Percentiles rank a stretch among this genome's conserved stretches.
Conservation (phyloP, 176 grass and related monocot species). For the Oryza australiensis region DNA sequence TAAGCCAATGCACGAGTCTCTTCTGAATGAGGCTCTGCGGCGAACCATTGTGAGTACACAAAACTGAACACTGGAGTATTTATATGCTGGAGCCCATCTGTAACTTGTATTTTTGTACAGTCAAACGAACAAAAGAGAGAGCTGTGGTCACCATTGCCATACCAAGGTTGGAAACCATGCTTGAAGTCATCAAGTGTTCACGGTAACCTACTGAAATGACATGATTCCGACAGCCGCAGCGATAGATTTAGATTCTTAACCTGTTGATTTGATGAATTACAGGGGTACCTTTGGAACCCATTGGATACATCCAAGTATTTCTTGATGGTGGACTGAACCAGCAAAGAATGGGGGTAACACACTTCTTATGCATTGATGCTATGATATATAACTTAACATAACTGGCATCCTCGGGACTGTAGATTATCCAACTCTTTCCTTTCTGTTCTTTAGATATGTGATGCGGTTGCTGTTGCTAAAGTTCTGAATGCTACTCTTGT, state of each 20-base stretch:
- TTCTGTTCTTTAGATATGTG: conserved; percentile 81
- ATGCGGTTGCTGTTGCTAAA: conserved; percentile 92
- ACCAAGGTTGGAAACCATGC: conserved; percentile 83
- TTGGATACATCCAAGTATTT: conserved; percentile 94
- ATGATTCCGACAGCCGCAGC: conserved; percentile 10
- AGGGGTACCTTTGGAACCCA: conserved; percentile 55
- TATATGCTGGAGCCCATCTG: background rate
- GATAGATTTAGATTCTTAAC: background rate
- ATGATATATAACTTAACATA: conserved; percentile 16
- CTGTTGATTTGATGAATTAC: conserved; percentile 18
- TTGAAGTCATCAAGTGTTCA: conserved; percentile 37
- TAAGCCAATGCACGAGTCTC: conserved; percentile 70
- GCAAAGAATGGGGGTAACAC: conserved; percentile 89
- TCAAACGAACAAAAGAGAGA: conserved; percentile 62
- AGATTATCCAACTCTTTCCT: conserved; percentile 3
- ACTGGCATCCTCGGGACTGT: conserved; percentile 13
- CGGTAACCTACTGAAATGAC: conserved; percentile 49
- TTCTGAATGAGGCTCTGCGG: conserved; percentile 61
- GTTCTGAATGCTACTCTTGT: conserved; percentile 94
- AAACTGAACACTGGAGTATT: background rate
- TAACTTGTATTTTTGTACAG: conserved; percentile 43
- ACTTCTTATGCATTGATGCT: conserved; percentile 1
- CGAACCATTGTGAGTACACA: conserved; percentile 55
- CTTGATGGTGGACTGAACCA: conserved; percentile 97
- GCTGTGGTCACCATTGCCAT: conserved; percentile 69